Evolutionary conservation across 2,329 filamentous ascomycete genomes (phyloP), one percentile per base, ranked within the genome.

Genomic region (Akanthomyces uredinophilus): DNA sequence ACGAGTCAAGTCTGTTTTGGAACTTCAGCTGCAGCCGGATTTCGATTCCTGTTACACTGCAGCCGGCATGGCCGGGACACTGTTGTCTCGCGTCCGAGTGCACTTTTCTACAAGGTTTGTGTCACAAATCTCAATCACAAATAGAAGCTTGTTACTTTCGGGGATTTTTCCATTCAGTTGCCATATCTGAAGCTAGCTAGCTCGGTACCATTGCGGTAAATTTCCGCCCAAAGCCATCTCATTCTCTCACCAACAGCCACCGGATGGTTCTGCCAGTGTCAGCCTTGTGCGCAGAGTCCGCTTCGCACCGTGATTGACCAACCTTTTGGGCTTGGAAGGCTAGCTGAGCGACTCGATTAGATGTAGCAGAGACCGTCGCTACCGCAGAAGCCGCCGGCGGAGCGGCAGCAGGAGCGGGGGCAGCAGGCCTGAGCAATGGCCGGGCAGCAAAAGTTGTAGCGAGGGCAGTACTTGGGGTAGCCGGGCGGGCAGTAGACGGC

Each of bases 371-470:
- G 53, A 8, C 63, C 63, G 14, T 61, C 61, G 14, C 1, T 58
- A 7, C 58, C 52, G 32, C 63, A 64, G n/a, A 54, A 29, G 3
- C 16, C 47, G 3, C 27, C 7, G 13, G n/a, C 39, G 24, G 14
- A 13, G 5, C 35, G n/a, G 53, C 63, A 64, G 63, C 63, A 64
- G n/a, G 56, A 7, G 14, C 20, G n/a, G 11, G 55, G 63, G 50
- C 63, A 64, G 63, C 63, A 64, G 20, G 55, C 16, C n/a, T 47
- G 24, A 0, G 60, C 51, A 11, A 8, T 3, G 14, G 43, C 5
- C 5, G 50, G 63, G 51, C 63, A 64, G 60, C 60, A 64, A n/a
- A 60, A 61, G 32, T 20, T 14, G 37, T 63, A 58, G 20, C 20
- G 10, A 5, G n/a, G 29, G 61, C 63, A 64, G 46, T 43, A 63